These are phyloP conservation scores for Tetrapyrgos nigripes DNA, from an alignment of 1,284 basidiomycete genomes.

Conservation along the genomic window DNA sequence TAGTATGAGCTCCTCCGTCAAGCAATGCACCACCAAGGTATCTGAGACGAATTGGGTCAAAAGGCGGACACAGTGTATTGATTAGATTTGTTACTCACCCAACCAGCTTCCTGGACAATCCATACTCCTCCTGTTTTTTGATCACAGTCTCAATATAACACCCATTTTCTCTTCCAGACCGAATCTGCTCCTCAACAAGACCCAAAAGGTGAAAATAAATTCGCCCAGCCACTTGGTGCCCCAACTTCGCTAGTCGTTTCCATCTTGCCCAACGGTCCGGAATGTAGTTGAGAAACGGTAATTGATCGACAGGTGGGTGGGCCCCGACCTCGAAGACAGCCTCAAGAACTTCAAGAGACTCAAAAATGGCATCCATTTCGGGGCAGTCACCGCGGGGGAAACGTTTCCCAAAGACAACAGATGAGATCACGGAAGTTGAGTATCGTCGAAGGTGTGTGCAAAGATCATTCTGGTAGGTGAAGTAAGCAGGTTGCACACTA, in stretches of 20 bases:
- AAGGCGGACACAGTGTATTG: neutral
- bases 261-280: constrained; percentile 30
- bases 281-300: constrained; percentile 31
- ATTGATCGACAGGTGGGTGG: constrained; percentile 32
- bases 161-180: constrained; percentile 8
- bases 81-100: constrained; percentile 7
- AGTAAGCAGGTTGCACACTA: too few relatives aligned
- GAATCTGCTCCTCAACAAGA: constrained; percentile 8
- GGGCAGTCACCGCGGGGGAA: constrained; percentile 28
- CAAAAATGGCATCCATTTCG: constrained; percentile 27
- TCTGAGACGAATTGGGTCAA: constrained; percentile 4
- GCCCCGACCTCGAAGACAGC: constrained; percentile 30
- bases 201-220: neutral
- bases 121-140: constrained; percentile 7
- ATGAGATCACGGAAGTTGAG: constrained; percentile 34
- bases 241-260: constrained; percentile 21
- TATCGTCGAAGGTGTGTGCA: constrained; percentile 33
- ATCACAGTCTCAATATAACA: constrained; percentile 15
- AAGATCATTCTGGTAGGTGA: constrained; percentile 25
- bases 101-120: constrained; percentile 9
- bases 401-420: constrained; percentile 35
- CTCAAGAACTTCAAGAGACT: constrained; percentile 28
- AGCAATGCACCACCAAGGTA: constrained; percentile 24
- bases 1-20: constrained; percentile 26
- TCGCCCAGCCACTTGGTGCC: too few relatives aligned